Base-by-base conservation (phyloP, 139 green algal species). In the Volvox africanus region DNA sequence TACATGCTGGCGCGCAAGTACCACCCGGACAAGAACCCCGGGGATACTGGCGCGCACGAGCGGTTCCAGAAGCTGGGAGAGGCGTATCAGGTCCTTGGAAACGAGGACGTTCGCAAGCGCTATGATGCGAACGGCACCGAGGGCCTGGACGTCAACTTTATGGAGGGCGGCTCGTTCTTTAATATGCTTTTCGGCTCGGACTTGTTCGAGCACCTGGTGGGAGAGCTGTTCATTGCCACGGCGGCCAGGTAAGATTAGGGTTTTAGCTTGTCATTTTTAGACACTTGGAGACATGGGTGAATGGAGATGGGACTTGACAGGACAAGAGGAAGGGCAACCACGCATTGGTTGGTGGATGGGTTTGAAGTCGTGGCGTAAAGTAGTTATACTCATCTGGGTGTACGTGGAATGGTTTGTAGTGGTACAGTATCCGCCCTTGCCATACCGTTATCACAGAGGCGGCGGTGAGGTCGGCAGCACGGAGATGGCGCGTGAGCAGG, bases 21-120 rank as follows among this genome's bases (percentile, higher is more conserved):
- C 80, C 94, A 96, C 84, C 94, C 94, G 21, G 98, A 99, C 93
- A 99, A 99, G 94, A 99, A 99, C 91, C 96, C 95, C 0, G 95
- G 92, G 18, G 97, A 99, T 84, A 91, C 92, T 0, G 81, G 95
- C 21, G 98, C 98, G 20, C 96, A 98, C 33, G 87, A 94, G 16
- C 91, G 93, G n/a, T 99, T 99, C 87, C 98, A 99, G 95, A 88
- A 94, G 87, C 90, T 99, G 26, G 96, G 95, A 0, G 92, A 98
- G 82, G 96, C 96, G 16, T 98, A 97, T 86, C 95, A 97, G 93
- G 94, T 99, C 61, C 94, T 99, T 82, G 93, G 92, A 79, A 97
- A 98, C 82, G 90, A 94, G 5, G 93, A 97, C 79, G 92, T 99
- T 83, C 93, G 97, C 0, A 85, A 92, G 28, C 93, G 92, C 69